Base-by-base conservation (phyloP, 1,284 basidiomycete species). In the Agroathelia rolfsii region DNA sequence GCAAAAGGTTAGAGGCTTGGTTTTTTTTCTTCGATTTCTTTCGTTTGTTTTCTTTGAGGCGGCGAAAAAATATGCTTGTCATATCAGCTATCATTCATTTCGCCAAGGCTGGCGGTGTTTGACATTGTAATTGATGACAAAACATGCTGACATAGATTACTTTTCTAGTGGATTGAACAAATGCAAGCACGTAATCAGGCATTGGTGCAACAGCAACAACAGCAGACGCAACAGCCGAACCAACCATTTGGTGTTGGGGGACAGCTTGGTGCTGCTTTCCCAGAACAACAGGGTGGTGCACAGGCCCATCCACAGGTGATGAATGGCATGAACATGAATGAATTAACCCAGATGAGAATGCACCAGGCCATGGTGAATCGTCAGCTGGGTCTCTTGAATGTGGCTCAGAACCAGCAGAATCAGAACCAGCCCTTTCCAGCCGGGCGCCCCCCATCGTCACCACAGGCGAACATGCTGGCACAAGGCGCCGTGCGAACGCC, bases 321-420 rank as follows among this genome's bases (percentile, higher is more conserved):
- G 46, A 40, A 36, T 45, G 48, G 42, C 37, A 47, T 50, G 40
- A 44, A 44, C 40, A 55, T 49, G 43, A 49, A 47, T 52, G n/a
- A n/a, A n/a, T n/a, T n/a, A n/a, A 45, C 45, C 53, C 43, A 44
- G 41, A 40, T 46, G 52, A 36, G 51, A 45, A 43, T 51, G 49
- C 45, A 52, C 40, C 54, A 39, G 30, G 38, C 24, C 44, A 43
- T 9, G 30, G 47, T 37, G 32, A 47, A 36, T 47, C 54, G 72
- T 24, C 73, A 72, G 45, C 52, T 72, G 18, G 66, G 69, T 31
- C 57, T 71, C 28, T 58, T 72, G 44, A 45, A 44, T 27, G 53
- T 64, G 37, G 58, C 64, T 5, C 66, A 66, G 37, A 60, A 58
- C 41, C 68, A 66, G 48, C 62, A 70, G 41, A 58, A 46, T 13